Conservation (phyloP, 1,139 yeast genomes). For the Lodderomyces margitis region DNA sequence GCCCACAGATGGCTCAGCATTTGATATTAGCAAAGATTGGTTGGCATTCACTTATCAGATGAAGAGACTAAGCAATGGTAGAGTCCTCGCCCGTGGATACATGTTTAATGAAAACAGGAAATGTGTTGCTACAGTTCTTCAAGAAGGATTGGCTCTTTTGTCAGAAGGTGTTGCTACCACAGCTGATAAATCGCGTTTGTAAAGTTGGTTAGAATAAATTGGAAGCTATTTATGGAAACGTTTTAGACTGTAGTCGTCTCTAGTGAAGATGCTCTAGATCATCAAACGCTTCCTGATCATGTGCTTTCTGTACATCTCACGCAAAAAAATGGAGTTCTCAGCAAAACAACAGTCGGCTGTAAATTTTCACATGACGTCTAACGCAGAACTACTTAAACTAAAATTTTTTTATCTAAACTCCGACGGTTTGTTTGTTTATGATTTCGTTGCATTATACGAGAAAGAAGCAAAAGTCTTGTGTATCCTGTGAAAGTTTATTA, state of each 20-base stretch:
- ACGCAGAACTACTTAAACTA: neutral
- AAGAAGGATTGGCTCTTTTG: slow-evolving; percentile 43
- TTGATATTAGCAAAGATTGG: slow-evolving; percentile 43
- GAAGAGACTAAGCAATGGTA: slow-evolving; percentile 33
- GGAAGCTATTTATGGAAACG: neutral
- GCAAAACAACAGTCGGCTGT: no score
- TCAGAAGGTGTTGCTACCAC: slow-evolving; percentile 28
- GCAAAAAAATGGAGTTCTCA: no score
- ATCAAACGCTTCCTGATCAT: no score
- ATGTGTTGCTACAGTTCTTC: slow-evolving; percentile 41
- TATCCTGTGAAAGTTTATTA: no score
- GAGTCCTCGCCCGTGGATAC: slow-evolving; percentile 41
- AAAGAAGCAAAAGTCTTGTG: no score
- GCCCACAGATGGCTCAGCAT: slow-evolving; percentile 21
- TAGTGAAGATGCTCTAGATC: no score
- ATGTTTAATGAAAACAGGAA: slow-evolving; percentile 34
- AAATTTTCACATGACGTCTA: neutral
- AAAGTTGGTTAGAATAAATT: neutral
- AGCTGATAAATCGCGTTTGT: slow-evolving; percentile 17
- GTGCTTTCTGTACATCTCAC: no score
- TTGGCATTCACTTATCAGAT: slow-evolving; percentile 38
- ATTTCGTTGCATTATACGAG: no score
- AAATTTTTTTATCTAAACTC: neutral
- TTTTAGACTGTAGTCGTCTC: no score
- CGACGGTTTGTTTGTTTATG: neutral